Conservation (phyloP, 2,329 filamentous ascomycete genomes). For the Neonectria magnoliae region DNA sequence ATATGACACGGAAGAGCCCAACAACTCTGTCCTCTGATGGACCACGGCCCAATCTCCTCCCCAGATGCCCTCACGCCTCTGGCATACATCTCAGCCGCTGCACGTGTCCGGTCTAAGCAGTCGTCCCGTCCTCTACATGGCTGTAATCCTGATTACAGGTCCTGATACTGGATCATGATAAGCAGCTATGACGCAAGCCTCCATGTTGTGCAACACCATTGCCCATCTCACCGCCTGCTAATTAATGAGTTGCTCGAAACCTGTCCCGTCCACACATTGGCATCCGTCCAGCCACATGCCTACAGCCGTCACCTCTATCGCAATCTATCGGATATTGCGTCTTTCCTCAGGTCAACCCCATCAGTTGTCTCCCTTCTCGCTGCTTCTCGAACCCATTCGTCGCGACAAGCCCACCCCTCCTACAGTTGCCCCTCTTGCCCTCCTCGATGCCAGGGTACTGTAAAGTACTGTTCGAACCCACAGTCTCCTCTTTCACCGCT, state of each 20-base stretch:
- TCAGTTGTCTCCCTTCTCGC: neutral
- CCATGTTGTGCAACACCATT: neutral
- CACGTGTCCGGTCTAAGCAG: constrained; percentile 12
- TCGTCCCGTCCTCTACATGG: neutral
- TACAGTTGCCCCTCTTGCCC: constrained; percentile 18
- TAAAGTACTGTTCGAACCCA: constrained; percentile 6
- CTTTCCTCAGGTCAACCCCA: neutral
- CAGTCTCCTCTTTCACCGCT: constrained; percentile 23
- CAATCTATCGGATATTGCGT: neutral
- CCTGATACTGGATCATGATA: neutral
- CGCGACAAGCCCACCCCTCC: constrained; percentile 11
- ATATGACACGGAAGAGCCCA: neutral
- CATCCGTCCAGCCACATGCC: constrained; percentile 3
- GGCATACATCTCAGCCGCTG: neutral
- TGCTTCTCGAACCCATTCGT: constrained; percentile 4
- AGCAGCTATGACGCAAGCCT: neutral
- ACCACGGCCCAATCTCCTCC: constrained; percentile 9
- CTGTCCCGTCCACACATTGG: neutral
- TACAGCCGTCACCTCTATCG: neutral
- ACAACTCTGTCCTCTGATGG: neutral
- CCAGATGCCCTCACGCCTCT: constrained; percentile 10
- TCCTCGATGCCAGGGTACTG: constrained; percentile 3
- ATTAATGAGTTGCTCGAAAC: neutral
- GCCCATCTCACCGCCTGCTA: neutral
- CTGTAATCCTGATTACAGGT: neutral